Conservation (phyloP, 2,329 filamentous ascomycete genomes). For the Botryotinia globosa region DNA sequence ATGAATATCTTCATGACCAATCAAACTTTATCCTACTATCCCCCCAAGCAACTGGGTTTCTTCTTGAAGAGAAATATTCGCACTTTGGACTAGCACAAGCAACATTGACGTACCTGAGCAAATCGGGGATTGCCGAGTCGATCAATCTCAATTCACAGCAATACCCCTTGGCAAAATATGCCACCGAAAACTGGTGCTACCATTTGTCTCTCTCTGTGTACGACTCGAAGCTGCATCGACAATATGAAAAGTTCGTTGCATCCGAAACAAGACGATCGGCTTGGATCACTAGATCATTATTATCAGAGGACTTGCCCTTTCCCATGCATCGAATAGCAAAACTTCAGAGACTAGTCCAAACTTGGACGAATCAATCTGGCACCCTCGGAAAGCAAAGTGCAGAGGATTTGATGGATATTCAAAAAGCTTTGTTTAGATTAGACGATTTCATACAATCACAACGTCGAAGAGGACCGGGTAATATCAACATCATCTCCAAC, state of each 20-base stretch:
- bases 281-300: slow-evolving; percentile 18
- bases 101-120: slow-evolving; percentile 15
- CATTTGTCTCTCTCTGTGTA: slow-evolving; percentile 17
- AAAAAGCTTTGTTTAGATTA: slow-evolving; percentile 13
- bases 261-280: slow-evolving; percentile 14
- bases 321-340: slow-evolving; percentile 20
- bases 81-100: slow-evolving; percentile 13
- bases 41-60: slow-evolving; percentile 8
- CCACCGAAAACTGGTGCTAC: slow-evolving; percentile 19
- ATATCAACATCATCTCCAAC: slow-evolving; percentile 15
- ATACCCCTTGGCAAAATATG: slow-evolving; percentile 18
- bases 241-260: slow-evolving; percentile 17
- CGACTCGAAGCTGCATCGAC: slow-evolving; percentile 3
- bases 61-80: slow-evolving; percentile 5
- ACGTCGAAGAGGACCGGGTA: slow-evolving; percentile 1
- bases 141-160: background rate
- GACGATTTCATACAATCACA: slow-evolving; percentile 20
- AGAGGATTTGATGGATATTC: slow-evolving; percentile 19
- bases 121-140: slow-evolving; percentile 4
- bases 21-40: slow-evolving; percentile 7
- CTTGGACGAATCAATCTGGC: slow-evolving; percentile 14
- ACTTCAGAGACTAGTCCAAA: slow-evolving; percentile 17
- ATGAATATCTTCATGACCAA: slow-evolving; percentile 18
- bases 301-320: slow-evolving; percentile 17
- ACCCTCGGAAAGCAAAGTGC: slow-evolving; percentile 9